Base-by-base conservation (phyloP, 257 asterid species). In the Euphrasia confusa region DNA sequence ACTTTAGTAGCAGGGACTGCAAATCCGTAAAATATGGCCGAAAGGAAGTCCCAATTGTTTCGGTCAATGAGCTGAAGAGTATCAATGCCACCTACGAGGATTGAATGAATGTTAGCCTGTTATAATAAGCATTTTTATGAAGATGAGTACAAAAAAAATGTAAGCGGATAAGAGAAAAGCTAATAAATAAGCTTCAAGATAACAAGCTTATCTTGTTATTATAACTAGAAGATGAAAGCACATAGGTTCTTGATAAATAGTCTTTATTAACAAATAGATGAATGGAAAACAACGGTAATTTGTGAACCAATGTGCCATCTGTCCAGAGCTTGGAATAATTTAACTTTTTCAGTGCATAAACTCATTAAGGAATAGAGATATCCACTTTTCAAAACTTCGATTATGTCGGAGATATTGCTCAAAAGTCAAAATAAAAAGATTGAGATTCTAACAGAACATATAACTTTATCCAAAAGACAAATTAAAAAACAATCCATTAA, bases 21-120 rank as follows among this genome's bases (percentile, higher is more conserved):
- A 93, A 69, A 76, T 87, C 88, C 7, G 92, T 8, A 72, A 89
- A 93, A 80, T 85, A 83, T 26, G 97, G 99, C 59, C 73, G 89
- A 81, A 93, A 93, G 42, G 97, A 89, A 65, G 72, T 82, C 78
- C 97, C 97, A 15, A 89, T 87, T 63, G 99, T 93, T 79, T 89
- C 99, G n/a, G 97, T 93, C 79, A 89, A 79, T 71, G 99, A 93
- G 89, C 97, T 93, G 84, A 93, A 93, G 60, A 93, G 95, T 78
- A 93, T 85, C 85, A 93, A 82, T 8, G 96, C 96, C 75, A 93
- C 99, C 99, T 93, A 71, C 75, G 61, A 69, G 45, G 63, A 78
- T 63, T 63, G 58, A 71, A 76, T 52, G 33, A 54, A 42, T 26
- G 17, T 42, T 33, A 68, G 63, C 48, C 60, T 58, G 37, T 60